Evolutionary conservation across 352 stramenopile species (phyloP).

Genomic region (Pythium phragmitis): DNA sequence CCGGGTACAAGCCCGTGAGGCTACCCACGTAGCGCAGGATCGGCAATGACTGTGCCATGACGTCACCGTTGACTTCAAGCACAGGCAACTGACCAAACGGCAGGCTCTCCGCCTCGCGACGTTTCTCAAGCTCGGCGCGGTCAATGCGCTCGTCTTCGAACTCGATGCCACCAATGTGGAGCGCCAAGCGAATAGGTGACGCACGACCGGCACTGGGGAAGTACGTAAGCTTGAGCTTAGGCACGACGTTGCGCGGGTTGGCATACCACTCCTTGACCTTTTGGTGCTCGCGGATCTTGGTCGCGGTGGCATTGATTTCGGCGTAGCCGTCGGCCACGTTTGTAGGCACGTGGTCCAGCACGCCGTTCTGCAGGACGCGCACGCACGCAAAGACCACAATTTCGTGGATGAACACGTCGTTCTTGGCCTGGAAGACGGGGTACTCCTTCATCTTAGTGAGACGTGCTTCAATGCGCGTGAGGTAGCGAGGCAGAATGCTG

Average conservation of each 20-base stretch:
- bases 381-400: constrained; percentile 29
- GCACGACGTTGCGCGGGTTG: constrained; percentile 16
- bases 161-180: constrained; percentile 54
- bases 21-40: constrained; percentile 40
- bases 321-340: constrained; percentile 29
- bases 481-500: constrained; percentile 36
- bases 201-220: constrained; percentile 43
- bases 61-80: constrained; percentile 30
- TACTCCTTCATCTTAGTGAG: constrained; percentile 31
- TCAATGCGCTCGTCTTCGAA: constrained; percentile 60
- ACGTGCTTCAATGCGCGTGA: constrained; percentile 31
- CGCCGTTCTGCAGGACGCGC: constrained; percentile 26
- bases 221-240: constrained; percentile 68
- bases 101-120: constrained; percentile 24
- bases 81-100: constrained; percentile 40
- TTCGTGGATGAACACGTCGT: constrained; percentile 33
- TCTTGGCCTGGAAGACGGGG: constrained; percentile 20
- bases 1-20: constrained; percentile 32
- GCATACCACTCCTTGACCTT: constrained; percentile 40
- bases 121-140: constrained; percentile 25
- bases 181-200: constrained; percentile 50
- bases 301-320: constrained; percentile 14
- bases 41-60: constrained; percentile 47
- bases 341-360: constrained; percentile 36
- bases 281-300: constrained; percentile 29